Base-by-base conservation (phyloP, 148 eudicot genomes). In the Spergularia bocconei region DNA sequence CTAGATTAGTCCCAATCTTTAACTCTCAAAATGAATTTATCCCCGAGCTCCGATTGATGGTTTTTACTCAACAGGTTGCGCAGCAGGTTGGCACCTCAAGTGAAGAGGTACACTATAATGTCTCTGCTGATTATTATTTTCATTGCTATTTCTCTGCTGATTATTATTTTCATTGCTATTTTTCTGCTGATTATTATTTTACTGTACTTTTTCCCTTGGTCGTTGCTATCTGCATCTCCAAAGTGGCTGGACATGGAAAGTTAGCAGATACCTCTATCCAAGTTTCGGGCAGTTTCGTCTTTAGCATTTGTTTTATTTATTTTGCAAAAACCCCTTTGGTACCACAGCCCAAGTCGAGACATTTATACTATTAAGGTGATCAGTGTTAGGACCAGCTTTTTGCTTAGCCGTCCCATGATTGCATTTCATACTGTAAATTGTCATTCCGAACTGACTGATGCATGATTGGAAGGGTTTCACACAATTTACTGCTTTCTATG, bases 101-200 rank as follows among this genome's bases (percentile, higher is more conserved):
- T 64, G 84, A 84, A 61, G 91, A 91, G 96, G 98, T 91, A 60
- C 41, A 58, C 14, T 47, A 1, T 44, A 17, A 9, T 36, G 36
- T 67, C 48, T 23, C 15, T 58, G 55, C 19, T 23, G 69, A 64
- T 62, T 54, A 50, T 57, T 72, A 14, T 29, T 56, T 48, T 33
- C 29, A 10, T 17, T 56, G 33, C 2, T 44, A 19, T 33, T 52
- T 67, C 57, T 23, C 15, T 58, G 55, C 19, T 23, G 73, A 65
- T 63, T 25, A 51, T 58, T 72, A 15, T 48, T 33, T 36, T 54
- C 29, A 10, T 17, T 56, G 33, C 33, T 44, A 19, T 33, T 51
- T 67, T 47, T 23, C 15, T 58, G 55, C 19, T 23, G 73, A 65
- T 63, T 25, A 51, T 58, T 72, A 15, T 48, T 33, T 36, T 54